A percentile compares a stretch with the other conserved stretches of the same genome.
Conservation (phyloP, 2,329 filamentous ascomycete genomes). For the Sarocladium brachiariae region DNA sequence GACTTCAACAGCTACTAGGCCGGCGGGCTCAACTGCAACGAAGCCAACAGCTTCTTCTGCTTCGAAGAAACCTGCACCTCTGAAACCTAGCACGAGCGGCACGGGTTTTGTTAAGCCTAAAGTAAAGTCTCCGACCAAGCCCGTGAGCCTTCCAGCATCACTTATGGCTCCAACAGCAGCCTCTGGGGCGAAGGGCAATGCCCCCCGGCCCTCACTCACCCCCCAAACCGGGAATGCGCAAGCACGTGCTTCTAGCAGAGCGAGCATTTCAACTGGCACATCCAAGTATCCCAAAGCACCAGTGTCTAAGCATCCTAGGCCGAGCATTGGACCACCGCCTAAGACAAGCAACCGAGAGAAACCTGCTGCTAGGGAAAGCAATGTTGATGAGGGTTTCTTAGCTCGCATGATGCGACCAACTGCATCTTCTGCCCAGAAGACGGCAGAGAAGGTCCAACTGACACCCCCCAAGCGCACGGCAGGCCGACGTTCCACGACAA, state of each 20-base stretch:
- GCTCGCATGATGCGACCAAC: conserved; percentile 80
- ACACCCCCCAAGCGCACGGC: conserved; percentile 37
- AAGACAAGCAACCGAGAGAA: conserved; percentile 43
- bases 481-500: conserved; percentile 17
- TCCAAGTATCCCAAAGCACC: conserved; percentile 8
- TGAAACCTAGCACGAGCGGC: conserved; percentile 32
- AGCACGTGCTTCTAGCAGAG: conserved; percentile 39
- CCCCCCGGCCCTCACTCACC: conserved; percentile 25
- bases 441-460: conserved; percentile 50
- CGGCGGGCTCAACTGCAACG: conserved; percentile 17
- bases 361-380: conserved; percentile 40
- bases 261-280: conserved; percentile 28
- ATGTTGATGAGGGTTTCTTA: conserved; percentile 63
- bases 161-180: conserved; percentile 64
- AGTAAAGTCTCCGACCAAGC: conserved; percentile 62
- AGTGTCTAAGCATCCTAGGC: conserved; percentile 24
- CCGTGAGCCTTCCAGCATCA: conserved; percentile 58
- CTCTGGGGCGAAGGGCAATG: conserved; percentile 51
- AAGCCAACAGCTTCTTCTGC: conserved; percentile 26
- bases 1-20: conserved; percentile 21
- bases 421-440: conserved; percentile 60
- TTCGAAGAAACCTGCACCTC: conserved; percentile 36
- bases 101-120: conserved; percentile 50
- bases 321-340: conserved; percentile 48
- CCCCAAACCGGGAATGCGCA: conserved; percentile 25